phyloP scores from a whole-genome alignment of 2,329 filamentous ascomycete species.

The Ramularia endophylla region DNA sequence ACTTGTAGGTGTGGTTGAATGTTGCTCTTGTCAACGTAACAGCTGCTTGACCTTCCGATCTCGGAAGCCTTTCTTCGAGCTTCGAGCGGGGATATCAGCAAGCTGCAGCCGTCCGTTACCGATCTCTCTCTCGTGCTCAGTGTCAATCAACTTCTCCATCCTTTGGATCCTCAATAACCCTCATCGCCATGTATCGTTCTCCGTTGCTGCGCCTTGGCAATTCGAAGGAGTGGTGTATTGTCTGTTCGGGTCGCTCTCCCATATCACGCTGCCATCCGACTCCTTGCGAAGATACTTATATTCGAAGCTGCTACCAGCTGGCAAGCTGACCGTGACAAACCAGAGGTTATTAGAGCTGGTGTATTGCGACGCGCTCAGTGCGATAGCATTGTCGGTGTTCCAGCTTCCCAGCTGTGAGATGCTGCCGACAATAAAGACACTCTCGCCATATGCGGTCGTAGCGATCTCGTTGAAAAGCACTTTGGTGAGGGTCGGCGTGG shows the following conservation, averaged over 20 bases:
- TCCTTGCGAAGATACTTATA: slow-evolving; percentile 65
- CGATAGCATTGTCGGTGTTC: slow-evolving; percentile 48
- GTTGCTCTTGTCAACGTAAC: too few species aligned
- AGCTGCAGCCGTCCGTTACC: too few species aligned
- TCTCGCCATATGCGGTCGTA: slow-evolving; percentile 55
- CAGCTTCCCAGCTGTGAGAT: slow-evolving; percentile 55
- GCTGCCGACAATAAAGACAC: slow-evolving; percentile 60
- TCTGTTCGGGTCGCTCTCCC: slow-evolving; percentile 45
- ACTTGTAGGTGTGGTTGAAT: too few species aligned
- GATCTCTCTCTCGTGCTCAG: too few species aligned
- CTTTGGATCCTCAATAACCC: not conserved
- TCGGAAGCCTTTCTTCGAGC: too few species aligned
- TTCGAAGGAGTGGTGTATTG: slow-evolving; percentile 15
- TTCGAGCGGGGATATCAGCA: too few species aligned
- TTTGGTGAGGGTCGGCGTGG: slow-evolving; percentile 28
- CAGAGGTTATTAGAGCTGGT: slow-evolving; percentile 55
- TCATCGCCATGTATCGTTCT: slow-evolving; percentile 23
- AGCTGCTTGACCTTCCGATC: too few species aligned
- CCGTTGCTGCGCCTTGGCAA: slow-evolving; percentile 15
- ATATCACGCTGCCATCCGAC: slow-evolving; percentile 48
- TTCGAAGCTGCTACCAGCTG: slow-evolving; percentile 50
- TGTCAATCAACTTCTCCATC: not conserved
- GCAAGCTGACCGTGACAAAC: slow-evolving; percentile 48
- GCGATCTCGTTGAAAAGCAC: slow-evolving; percentile 35
- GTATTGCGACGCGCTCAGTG: slow-evolving; percentile 55